Percentiles rank a stretch among this genome's conserved stretches.
Conservation (phyloP, 768 basidiomycete genomes). For the Boletus edulis region DNA sequence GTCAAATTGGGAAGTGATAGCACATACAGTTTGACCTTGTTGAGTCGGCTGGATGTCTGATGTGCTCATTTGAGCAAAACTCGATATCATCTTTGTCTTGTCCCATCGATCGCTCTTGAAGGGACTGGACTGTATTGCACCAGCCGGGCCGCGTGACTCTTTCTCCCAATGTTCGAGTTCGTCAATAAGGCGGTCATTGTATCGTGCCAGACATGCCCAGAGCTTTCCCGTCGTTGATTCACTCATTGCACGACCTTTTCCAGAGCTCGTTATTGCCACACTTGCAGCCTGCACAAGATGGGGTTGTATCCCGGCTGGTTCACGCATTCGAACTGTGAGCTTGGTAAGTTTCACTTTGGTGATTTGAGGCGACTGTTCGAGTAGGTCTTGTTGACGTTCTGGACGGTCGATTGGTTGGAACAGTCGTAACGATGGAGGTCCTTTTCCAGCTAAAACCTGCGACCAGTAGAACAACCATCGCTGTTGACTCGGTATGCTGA, state of each 20-base stretch:
- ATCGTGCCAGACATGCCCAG: constrained; percentile 79
- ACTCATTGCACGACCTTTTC: constrained; percentile 30
- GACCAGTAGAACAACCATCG: constrained; percentile 83
- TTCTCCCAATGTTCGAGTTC: constrained; percentile 62
- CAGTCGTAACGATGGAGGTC: constrained; percentile 50
- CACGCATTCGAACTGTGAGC: constrained; percentile 59
- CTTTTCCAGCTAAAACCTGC: constrained; percentile 53
- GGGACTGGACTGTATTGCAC: constrained; percentile 34
- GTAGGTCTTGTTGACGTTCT: constrained; percentile 10
- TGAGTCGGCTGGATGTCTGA: constrained; percentile 12
- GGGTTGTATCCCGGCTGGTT: constrained; percentile 48
- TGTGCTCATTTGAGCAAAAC: constrained; percentile 63
- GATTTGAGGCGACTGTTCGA: constrained; percentile 3
- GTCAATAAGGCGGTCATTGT: constrained; percentile 68
- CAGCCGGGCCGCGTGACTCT: constrained; percentile 41
- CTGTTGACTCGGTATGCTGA: constrained; percentile 79
- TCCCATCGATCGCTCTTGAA: constrained; percentile 67
- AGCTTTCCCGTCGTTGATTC: constrained; percentile 40
- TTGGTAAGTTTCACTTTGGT: constrained; percentile 56
- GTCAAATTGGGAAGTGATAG: background rate
- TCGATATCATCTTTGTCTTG: constrained; percentile 71
- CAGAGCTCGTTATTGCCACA: constrained; percentile 46
- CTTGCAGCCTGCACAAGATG: constrained; percentile 58
- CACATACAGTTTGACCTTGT: constrained; percentile 13
- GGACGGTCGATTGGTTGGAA: background rate